These are phyloP conservation scores for Rhododendron simsii DNA, from an alignment of 148 eudicot genomes.

Conservation along the genomic window DNA sequence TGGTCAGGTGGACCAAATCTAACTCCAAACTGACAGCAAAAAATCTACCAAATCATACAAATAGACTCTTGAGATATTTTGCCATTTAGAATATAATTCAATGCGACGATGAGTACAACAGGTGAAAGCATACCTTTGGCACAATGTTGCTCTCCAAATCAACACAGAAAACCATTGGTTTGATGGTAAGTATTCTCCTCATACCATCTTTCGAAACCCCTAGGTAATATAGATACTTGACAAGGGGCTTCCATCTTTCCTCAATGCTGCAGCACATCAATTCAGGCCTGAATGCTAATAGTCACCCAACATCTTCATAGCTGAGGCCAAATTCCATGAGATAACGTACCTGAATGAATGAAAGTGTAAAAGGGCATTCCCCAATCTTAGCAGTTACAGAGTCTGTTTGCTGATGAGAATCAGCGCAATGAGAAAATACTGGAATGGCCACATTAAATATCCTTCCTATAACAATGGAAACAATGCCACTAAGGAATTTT, in stretches of 20 bases:
- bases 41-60: background rate
- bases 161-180: conserved; percentile 79
- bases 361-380: background rate
- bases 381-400: background rate
- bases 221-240: conserved; percentile 88
- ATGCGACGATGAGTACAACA: background rate
- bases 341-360: conserved; percentile 60
- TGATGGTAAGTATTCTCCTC: conserved; percentile 74
- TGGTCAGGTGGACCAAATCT: background rate
- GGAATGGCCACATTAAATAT: background rate
- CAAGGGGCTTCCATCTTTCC: conserved; percentile 83
- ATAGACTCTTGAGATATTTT: background rate
- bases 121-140: conserved; percentile 60
- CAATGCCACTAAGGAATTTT: background rate
- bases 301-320: conserved; percentile 67
- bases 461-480: background rate
- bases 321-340: conserved; percentile 79
- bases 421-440: background rate
- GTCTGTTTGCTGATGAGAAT: background rate
- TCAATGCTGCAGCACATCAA: conserved; percentile 86
- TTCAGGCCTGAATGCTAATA: conserved; percentile 81
- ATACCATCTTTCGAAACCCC: conserved; percentile 77
- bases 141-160: conserved; percentile 68
- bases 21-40: background rate
- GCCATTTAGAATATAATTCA: background rate